Conservation (phyloP, 2,329 filamentous ascomycete genomes). For the Pseudogymnoascus sp. region DNA sequence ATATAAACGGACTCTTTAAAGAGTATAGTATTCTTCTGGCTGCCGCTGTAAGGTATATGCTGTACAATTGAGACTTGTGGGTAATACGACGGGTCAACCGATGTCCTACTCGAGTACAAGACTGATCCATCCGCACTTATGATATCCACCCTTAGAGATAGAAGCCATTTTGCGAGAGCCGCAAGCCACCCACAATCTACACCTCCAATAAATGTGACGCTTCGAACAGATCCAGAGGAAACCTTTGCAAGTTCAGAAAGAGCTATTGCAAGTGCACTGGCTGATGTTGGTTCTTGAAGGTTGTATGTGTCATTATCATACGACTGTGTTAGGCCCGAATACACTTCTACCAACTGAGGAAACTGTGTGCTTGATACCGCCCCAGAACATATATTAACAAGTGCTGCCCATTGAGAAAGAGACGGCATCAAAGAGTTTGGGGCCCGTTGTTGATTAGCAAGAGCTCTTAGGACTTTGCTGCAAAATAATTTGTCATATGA, state of each 20-base stretch:
- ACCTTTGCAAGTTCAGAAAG: constrained; percentile 8
- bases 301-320: too few relatives aligned
- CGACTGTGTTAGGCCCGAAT: background rate
- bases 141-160: constrained; percentile 12
- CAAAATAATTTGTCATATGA: constrained; percentile 7
- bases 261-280: background rate
- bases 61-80: background rate
- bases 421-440: constrained; percentile 13
- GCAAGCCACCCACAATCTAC: constrained; percentile 18
- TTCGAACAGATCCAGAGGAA: constrained; percentile 8
- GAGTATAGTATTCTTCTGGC: background rate
- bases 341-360: background rate
- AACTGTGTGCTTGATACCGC: constrained; percentile 8
- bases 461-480: constrained; percentile 5
- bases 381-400: constrained; percentile 12
- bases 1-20: background rate
- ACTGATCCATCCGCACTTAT: background rate
- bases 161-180: constrained; percentile 16
- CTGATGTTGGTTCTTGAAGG: too few relatives aligned
- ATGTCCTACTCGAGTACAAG: background rate
- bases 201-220: constrained; percentile 14
- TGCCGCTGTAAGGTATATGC: too few relatives aligned
- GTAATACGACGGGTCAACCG: background rate
- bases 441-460: constrained; percentile 5
- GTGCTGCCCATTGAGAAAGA: constrained; percentile 11